Evolutionary conservation across 1,284 basidiomycete species (phyloP), one percentile per base, ranked within the genome.

Genomic region (Leccinum fuscescens): DNA sequence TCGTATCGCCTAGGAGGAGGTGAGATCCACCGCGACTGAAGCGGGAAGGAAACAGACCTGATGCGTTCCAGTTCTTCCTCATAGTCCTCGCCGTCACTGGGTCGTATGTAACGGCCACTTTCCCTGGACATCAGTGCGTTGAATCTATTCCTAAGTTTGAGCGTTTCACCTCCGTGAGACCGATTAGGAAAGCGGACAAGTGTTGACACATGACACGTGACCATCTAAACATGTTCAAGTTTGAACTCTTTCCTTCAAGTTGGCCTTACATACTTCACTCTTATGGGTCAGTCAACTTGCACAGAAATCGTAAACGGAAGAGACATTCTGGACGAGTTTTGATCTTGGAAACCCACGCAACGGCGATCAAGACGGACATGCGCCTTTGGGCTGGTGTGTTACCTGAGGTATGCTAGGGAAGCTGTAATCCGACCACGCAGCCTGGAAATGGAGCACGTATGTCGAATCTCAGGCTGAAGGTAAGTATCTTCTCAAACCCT

Each of bases 1-100:
- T 89, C 85, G 77, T 91, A 90, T 60, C 86, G 86, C 66, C 89
- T 91, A 69, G 64, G 55, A 70, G 35, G 42, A 61, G 57, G 57
- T 74, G 46, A 75, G 71, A 51, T 62, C 50, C 39, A 46, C 17
- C 17, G n/a, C 15, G 48, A 55, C 39, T 24, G 24, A 17, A 57
- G 49, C 17, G 6, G 53, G 20, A 55, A 56, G 22, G 20, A 42
- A 24, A 62, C 71, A 54, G 42, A 73, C 72, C 67, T 68, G 52
- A 73, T 73, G 52, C 66, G 69, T 27, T 75, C 72, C 22, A 76
- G 54, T 44, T 74, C 71, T 54, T 73, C 71, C 35, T 74, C 71
- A 3, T 73, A 72, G 57, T 75, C 69, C 46, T 71, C 69, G 1
- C 65, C 63, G 15, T 65, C 61, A 12, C 54, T 59, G 27, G 61